A percentile compares a stretch with the other conserved stretches of the same genome.
Conservation (phyloP, 2,329 filamentous ascomycete genomes). For the Penicillium sp. region DNA sequence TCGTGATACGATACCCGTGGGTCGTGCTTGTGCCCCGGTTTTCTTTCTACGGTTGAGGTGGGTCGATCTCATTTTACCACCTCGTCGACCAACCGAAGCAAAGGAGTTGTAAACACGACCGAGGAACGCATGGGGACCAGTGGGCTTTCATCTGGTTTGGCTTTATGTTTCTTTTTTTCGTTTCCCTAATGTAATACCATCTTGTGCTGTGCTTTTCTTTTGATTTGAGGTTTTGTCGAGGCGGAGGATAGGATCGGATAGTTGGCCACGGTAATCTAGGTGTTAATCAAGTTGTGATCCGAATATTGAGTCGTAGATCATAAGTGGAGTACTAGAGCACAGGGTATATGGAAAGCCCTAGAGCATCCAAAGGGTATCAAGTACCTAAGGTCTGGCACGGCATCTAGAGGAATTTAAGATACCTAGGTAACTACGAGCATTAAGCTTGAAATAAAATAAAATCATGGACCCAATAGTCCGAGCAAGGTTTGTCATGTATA, state of each 20-base stretch:
- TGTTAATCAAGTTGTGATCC: constrained; percentile 15
- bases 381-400: not conserved
- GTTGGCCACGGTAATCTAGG: constrained; percentile 16
- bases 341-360: no score
- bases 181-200: constrained; percentile 25
- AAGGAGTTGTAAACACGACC: not conserved
- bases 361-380: not conserved
- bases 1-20: constrained; percentile 14
- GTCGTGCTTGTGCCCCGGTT: constrained; percentile 12
- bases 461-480: not conserved
- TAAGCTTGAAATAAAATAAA: not conserved
- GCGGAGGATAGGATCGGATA: constrained; percentile 2
- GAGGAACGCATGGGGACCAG: not conserved
- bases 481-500: not conserved
- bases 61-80: not conserved
- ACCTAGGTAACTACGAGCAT: not conserved
- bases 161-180: constrained; percentile 4
- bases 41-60: not conserved
- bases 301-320: not conserved
- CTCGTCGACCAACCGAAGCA: not conserved
- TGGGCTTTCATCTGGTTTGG: not conserved
- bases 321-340: no score
- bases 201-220: constrained; percentile 16
- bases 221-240: not conserved
- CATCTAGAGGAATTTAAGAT: not conserved